Conservation (phyloP, 768 basidiomycete genomes). For the Pulveroboletus sp. region DNA sequence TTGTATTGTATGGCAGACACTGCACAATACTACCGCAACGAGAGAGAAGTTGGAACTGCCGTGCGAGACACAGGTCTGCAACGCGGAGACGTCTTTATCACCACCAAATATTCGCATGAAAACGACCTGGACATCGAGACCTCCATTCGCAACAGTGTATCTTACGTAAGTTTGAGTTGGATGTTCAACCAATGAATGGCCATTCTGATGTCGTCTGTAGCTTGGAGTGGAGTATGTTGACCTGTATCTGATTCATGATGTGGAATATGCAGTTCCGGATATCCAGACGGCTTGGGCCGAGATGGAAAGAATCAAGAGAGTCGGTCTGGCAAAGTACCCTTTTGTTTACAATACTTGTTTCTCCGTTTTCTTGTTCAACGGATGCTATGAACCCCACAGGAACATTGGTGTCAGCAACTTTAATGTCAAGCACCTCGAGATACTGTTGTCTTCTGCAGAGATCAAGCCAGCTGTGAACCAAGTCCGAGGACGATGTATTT, state of each 20-base stretch:
- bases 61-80: neutral
- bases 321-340: conserved; percentile 53
- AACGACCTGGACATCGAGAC: too few species aligned
- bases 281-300: conserved; percentile 53
- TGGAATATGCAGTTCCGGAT: conserved; percentile 36
- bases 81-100: too few species aligned
- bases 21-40: neutral
- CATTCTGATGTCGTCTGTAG: too few species aligned
- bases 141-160: too few species aligned
- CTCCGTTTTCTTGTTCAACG: too few species aligned
- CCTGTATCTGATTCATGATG: conserved; percentile 55
- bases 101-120: too few species aligned
- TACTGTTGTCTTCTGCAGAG: conserved; percentile 42
- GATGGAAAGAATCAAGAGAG: conserved; percentile 52
- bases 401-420: conserved; percentile 78
- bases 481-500: conserved; percentile 28
- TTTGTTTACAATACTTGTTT: neutral
- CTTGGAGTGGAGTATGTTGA: conserved; percentile 46
- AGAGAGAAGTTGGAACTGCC: neutral
- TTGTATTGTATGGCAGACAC: too few species aligned
- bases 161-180: too few species aligned
- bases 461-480: conserved; percentile 69
- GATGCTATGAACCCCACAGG: conserved; percentile 32
- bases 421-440: conserved; percentile 48
- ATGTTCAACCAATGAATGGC: too few species aligned